phyloP scores from a whole-genome alignment of 2,329 filamentous ascomycete genomes.

The Ophiostoma australiae region DNA sequence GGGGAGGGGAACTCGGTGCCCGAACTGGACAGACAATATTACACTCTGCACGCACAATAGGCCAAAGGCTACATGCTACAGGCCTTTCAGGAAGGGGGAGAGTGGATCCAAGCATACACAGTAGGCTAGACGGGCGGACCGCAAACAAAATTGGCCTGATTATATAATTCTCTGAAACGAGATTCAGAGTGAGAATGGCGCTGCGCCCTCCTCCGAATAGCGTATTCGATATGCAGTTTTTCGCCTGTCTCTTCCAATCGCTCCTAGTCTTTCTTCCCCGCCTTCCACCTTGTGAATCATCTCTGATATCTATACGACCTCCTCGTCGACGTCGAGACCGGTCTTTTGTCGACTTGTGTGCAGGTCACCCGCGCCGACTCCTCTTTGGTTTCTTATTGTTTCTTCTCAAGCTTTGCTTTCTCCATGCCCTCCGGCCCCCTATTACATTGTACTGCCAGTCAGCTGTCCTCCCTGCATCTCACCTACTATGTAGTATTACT shows the following conservation, averaged over 20 bases:
- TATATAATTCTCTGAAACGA: not conserved
- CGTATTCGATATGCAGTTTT: not conserved
- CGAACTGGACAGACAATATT: not conserved
- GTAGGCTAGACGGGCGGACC: not conserved
- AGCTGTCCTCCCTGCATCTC: not conserved
- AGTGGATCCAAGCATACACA: not conserved
- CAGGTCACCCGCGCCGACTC: not conserved
- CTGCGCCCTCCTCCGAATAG: not conserved
- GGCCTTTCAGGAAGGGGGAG: not conserved
- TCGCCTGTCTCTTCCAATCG: not conserved
- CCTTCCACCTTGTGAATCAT: not conserved
- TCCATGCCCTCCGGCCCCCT: not conserved
- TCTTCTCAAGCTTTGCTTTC: not conserved
- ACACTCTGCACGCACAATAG: no score
- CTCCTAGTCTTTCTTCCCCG: slow-evolving; percentile 1
- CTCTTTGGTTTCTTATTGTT: not conserved
- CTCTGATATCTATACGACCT: not conserved
- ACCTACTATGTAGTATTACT: not conserved
- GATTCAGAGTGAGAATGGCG: not conserved
- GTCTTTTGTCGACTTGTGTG: not conserved
- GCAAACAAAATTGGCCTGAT: not conserved
- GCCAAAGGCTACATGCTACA: not conserved
- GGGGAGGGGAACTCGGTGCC: no score
- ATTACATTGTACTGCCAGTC: not conserved
- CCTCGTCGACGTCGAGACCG: slow-evolving; percentile 4